Base-by-base conservation (phyloP, 2,329 filamentous ascomycete species). In the Waltergamsia citrina region DNA sequence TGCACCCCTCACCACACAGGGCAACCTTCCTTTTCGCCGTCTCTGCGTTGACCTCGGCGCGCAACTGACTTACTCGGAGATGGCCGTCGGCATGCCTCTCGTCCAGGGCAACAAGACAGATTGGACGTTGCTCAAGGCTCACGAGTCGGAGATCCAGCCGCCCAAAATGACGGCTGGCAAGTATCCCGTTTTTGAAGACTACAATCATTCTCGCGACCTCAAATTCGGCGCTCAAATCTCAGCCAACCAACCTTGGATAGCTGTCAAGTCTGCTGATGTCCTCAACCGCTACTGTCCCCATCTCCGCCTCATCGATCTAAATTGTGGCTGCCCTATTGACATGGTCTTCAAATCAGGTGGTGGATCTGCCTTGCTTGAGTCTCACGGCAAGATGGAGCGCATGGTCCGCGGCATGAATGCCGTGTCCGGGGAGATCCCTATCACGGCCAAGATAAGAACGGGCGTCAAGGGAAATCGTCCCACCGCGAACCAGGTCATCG, bases 271-370 rank as follows among this genome's bases (percentile, higher is more conserved):
- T 0, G 84, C 90, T 1, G 87, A 96, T 54, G 73, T 82, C 4
- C 63, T 98, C 30, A 80, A 81, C 5, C 70, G 71, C 20, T 76
- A 83, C 42, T 78, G 88, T 37, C 88, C 92, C 4, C 76, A 86
- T 47, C 71, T 98, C 15, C 84, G 92, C 23, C 77, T 94, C 25
- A 84, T 98, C 43, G 92, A 98, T 51, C 67, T 98, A 45, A 98
- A 98, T 65, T 96, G 90, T 49, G 92, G 92, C 29, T 98, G 92
- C 52, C 92, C 92, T 4, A 95, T 98, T 51, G 92, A 98, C 53
- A 75, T 95, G 46, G 81, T 98, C 33, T 96, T 78, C 66, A 79
- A 87, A 47, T 72, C 81, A 29, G 92, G 92, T 33, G 86, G 85
- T 26, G 92, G 92, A 4, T 94, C 90, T 15, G 90, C 85, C 2